These are phyloP conservation scores for Gossypium bickii DNA, from an alignment of 345 rosid species.

Conservation along the genomic window DNA sequence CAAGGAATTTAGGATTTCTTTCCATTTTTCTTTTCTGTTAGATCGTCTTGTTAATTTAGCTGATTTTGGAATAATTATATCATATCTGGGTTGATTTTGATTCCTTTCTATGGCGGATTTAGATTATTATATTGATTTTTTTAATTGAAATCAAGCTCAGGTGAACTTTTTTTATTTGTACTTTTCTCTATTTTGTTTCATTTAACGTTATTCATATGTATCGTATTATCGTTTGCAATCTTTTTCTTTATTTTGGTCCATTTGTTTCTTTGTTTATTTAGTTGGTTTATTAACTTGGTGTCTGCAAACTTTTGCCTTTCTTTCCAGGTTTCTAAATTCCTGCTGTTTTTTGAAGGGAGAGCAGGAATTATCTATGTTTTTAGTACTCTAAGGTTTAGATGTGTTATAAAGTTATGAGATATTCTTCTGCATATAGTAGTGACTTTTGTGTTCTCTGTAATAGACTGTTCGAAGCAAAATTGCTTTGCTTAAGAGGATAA, in stretches of 20 bases:
- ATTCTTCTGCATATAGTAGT: constrained; percentile 28
- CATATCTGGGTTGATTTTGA: neutral
- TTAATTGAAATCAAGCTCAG: neutral
- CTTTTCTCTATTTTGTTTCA: neutral
- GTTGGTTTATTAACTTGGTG: constrained; percentile 11
- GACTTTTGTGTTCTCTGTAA: constrained; percentile 24
- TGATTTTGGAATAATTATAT: neutral
- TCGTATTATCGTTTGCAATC: neutral
- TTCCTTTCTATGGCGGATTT: neutral
- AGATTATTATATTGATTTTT: neutral
- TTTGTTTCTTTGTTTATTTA: neutral
- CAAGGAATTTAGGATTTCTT: neutral
- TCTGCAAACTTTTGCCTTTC: neutral
- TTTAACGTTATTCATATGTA: neutral
- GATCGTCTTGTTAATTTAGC: neutral
- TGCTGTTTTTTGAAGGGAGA: constrained; percentile 16
- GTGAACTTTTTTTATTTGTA: neutral
- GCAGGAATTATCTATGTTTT: constrained; percentile 15
- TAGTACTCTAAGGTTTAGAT: constrained; percentile 13
- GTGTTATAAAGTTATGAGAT: constrained; percentile 47
- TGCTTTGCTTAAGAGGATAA: constrained; percentile 37
- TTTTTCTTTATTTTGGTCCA: neutral
- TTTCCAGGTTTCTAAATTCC: constrained; percentile 24
- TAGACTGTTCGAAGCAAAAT: constrained; percentile 20
- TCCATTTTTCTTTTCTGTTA: constrained; percentile 7